Base-by-base conservation (phyloP, 2,329 filamentous ascomycete species). In the Ophiocordyceps australis region DNA sequence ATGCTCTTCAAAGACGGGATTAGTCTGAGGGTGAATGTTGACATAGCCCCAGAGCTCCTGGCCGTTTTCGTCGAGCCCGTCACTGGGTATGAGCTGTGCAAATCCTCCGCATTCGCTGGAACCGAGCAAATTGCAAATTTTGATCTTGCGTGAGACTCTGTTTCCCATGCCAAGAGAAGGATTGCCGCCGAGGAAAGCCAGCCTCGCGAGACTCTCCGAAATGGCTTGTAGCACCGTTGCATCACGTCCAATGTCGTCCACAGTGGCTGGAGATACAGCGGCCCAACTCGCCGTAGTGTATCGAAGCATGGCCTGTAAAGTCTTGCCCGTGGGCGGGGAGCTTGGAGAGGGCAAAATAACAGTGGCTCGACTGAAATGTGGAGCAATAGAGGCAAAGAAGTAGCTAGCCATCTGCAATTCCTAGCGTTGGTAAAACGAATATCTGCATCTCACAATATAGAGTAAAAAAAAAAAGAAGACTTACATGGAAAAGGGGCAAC, bases 41-140 rank as follows among this genome's bases (percentile, higher is more conserved):
- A 27, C 20, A 9, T 22, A 27, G 9, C 14, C 11, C 25, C 25
- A 27, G 8, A 27, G 25, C n/a, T 27, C 25, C 11, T 11, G 20
- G 8, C n/a, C n/a, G n/a, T n/a, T n/a, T n/a, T 22, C 9, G 10
- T n/a, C 14, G 7, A 9, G 4, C 3, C 12, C 4, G 7, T 17
- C 14, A 12, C 17, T 15, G 11, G 25, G 25, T 2, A 27, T 22
- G 10, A 27, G 20, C 20, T 27, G 25, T 6, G 25, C 20, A 9
- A 22, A 22, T 3, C 14, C 20, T 19, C 25, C 25, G n/a, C 20
- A 22, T 11, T 27, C 25, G 10, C 20, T 22, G 15, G 25, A 27
- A 3, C 25, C 25, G 9, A 22, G 17, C 11, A 27, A 9, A 16
- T 17, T 22, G 20, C 20, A 17, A 9, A 27, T 16, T 5, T 27